Percentiles rank a stretch among this genome's conserved stretches.
These are phyloP conservation scores for Penicillium diatomitis DNA, from an alignment of 495 filamentous ascomycete species.

Conservation along the genomic window DNA sequence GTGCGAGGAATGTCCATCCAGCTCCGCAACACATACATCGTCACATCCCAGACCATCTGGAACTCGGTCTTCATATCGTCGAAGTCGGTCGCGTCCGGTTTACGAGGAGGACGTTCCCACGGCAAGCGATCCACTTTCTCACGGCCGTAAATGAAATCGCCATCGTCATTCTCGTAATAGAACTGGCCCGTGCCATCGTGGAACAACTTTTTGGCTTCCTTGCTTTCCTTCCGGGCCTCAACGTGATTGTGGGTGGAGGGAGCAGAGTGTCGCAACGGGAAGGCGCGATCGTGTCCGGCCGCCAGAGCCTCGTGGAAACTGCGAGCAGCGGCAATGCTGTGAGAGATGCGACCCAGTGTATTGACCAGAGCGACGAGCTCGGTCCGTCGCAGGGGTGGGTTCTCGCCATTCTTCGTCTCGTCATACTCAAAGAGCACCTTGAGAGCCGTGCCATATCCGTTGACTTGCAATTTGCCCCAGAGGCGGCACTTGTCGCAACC, in stretches of 20 bases:
- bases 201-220: conserved; percentile 13
- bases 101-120: conserved; percentile 25
- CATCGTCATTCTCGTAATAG: conserved; percentile 34
- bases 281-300: conserved; percentile 23
- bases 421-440: conserved; percentile 97
- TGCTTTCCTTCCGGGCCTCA: conserved; percentile 5
- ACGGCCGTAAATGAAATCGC: conserved; percentile 28
- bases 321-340: conserved; percentile 64
- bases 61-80: conserved; percentile 60
- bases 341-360: conserved; percentile 77
- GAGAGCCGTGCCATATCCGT: conserved; percentile 87
- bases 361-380: conserved; percentile 93
- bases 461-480: conserved; percentile 97
- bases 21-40: conserved; percentile 53
- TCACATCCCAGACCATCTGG: conserved; percentile 48
- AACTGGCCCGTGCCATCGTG: conserved; percentile 31
- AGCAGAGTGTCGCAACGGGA: conserved; percentile 23
- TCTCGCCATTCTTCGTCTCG: conserved; percentile 61
- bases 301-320: conserved; percentile 58
- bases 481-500: conserved; percentile 97
- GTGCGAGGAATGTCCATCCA: conserved; percentile 62
- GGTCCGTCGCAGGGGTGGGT: conserved; percentile 72
- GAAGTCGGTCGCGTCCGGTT: conserved; percentile 30
- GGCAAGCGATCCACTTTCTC: conserved; percentile 19
- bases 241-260: conserved; percentile 12